A percentile compares a stretch with the other conserved stretches of the same genome.
Conservation (phyloP, 345 rosid genomes). For the Populus euphratica region DNA sequence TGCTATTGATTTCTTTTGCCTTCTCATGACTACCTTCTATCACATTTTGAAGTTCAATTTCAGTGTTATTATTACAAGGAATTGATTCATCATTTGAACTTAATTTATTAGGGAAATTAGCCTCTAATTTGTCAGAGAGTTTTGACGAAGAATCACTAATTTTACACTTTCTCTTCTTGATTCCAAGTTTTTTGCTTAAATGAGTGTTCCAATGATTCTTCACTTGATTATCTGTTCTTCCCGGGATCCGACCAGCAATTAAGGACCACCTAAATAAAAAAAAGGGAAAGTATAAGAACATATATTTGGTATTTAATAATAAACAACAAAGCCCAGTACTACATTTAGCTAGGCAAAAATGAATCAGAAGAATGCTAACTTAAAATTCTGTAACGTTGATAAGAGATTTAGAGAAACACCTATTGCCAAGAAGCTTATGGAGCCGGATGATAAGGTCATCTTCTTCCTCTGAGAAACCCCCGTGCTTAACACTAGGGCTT, state of each 20-base stretch:
- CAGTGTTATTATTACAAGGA: too few species aligned
- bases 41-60: too few species aligned
- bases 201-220: slow-evolving; percentile 48
- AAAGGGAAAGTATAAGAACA: not conserved
- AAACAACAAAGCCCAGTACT: not conserved
- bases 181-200: slow-evolving; percentile 32
- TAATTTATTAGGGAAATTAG: not conserved
- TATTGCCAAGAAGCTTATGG: slow-evolving; percentile 38
- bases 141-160: not conserved
- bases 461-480: slow-evolving; percentile 38
- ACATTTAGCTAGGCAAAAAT: too few species aligned
- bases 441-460: slow-evolving; percentile 44
- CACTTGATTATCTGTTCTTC: slow-evolving; percentile 49
- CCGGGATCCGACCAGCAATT: slow-evolving; percentile 43
- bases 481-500: slow-evolving; percentile 36
- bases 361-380: not conserved
- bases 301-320: not conserved
- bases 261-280: slow-evolving; percentile 34
- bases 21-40: not conserved
- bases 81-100: not conserved
- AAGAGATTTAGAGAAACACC: slow-evolving; percentile 24
- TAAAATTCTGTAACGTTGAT: not conserved
- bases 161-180: slow-evolving; percentile 5
- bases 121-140: not conserved
- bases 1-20: not conserved